Evolutionary conservation across 345 rosid species (phyloP).

Genomic region (Combretum micranthum): DNA sequence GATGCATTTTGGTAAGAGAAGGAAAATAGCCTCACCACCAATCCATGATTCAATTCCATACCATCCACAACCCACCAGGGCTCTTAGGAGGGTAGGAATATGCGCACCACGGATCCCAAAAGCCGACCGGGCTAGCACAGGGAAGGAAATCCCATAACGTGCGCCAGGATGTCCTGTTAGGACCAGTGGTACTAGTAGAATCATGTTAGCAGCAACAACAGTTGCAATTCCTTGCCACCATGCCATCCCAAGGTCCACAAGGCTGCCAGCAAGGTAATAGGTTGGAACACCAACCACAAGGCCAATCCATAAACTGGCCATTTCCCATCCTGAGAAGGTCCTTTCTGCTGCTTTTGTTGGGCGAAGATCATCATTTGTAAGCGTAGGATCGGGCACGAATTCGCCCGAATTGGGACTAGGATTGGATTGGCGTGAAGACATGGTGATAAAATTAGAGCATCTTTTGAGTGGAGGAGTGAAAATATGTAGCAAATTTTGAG

Average conservation of each 20-base stretch:
- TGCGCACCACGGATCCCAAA: constrained; percentile 87
- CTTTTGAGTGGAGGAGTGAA: constrained; percentile 2
- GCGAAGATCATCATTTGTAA: constrained; percentile 81
- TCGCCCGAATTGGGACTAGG: constrained; percentile 8
- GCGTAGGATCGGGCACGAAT: constrained; percentile 45
- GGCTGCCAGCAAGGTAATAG: constrained; percentile 80
- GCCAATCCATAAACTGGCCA: constrained; percentile 96
- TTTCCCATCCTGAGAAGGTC: constrained; percentile 64
- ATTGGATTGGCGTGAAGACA: constrained; percentile 25
- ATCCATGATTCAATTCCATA: constrained; percentile 98
- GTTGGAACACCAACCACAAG: constrained; percentile 94
- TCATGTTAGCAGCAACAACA: constrained; percentile 69
- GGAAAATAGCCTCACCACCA: constrained; percentile 88
- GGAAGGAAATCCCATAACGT: constrained; percentile 72
- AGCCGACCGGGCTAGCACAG: constrained; percentile 76
- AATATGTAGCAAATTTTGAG: constrained; percentile 2
- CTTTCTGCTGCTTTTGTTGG: constrained; percentile 54
- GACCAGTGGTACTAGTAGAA: constrained; percentile 58
- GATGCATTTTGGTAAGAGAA: constrained; percentile 55
- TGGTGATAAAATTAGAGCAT: constrained; percentile 16
- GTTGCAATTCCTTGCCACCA: constrained; percentile 99
- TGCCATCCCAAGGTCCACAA: constrained; percentile 93
- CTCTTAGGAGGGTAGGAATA: constrained; percentile 75
- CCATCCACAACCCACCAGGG: constrained; percentile 95
- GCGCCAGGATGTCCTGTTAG: constrained; percentile 90